Evolutionary conservation across 768 basidiomycete species (phyloP).

Genomic region (Suillus sp.): DNA sequence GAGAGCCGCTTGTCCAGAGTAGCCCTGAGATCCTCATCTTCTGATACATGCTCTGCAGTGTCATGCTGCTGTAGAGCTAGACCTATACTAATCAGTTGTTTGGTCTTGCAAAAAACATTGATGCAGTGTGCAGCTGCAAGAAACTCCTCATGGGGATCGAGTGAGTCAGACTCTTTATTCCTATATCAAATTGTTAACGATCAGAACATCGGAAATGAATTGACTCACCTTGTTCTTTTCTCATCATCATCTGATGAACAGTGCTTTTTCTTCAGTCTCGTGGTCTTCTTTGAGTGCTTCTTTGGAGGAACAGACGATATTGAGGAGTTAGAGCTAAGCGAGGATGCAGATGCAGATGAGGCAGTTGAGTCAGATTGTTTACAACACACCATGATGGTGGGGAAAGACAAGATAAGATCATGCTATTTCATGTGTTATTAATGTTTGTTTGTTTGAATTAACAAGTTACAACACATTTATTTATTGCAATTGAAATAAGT

Average conservation of each 20-base stretch:
- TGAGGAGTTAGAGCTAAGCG: too few species aligned
- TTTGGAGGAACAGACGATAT: not conserved
- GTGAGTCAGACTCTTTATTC: not conserved
- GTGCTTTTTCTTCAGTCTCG: not conserved
- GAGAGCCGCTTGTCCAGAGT: not conserved
- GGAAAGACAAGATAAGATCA: too few species aligned
- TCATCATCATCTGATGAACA: not conserved
- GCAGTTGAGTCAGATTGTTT: too few species aligned
- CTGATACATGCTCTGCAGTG: conserved; percentile 3
- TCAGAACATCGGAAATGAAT: not conserved
- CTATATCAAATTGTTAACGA: not conserved
- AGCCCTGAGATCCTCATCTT: not conserved
- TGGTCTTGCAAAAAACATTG: conserved; percentile 12
- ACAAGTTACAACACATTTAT: too few species aligned
- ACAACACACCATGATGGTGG: too few species aligned
- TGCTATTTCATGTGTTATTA: too few species aligned
- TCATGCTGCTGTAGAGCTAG: not conserved
- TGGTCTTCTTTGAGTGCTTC: not conserved
- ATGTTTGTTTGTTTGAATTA: too few species aligned
- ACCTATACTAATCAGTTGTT: not conserved
- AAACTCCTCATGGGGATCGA: not conserved
- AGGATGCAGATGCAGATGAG: too few species aligned
- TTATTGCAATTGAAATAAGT: too few species aligned
- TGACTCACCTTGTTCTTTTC: not conserved
- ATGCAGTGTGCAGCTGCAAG: conserved; percentile 8